Evolutionary conservation across 2,329 filamentous ascomycete species (phyloP).

Genomic region (Aspergillus awamori): DNA sequence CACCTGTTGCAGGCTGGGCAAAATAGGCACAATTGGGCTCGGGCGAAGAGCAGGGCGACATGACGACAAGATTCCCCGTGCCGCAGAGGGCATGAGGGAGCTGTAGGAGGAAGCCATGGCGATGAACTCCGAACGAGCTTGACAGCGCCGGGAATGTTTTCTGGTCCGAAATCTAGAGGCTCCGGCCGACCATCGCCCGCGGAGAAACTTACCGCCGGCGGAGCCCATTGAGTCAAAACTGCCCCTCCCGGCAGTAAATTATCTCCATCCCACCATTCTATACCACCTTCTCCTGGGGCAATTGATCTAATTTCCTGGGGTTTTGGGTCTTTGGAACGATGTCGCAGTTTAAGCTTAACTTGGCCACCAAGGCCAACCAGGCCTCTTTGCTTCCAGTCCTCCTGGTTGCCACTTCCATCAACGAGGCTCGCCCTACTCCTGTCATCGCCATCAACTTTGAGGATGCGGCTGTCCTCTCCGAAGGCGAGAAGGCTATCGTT

Average conservation of each 20-base stretch:
- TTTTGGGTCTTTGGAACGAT: slow-evolving; percentile 23
- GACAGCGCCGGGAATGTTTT: slow-evolving; percentile 6
- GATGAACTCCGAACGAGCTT: neutral
- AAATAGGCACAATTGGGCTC: slow-evolving; percentile 34
- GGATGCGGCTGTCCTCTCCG: slow-evolving; percentile 38
- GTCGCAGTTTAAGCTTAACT: slow-evolving; percentile 37
- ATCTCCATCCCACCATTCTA: slow-evolving; percentile 10
- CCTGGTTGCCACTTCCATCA: slow-evolving; percentile 45
- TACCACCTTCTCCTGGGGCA: too few relatives aligned
- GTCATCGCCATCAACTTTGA: slow-evolving; percentile 44
- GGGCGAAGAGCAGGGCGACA: slow-evolving; percentile 35
- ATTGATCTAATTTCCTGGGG: neutral
- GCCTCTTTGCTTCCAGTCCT: slow-evolving; percentile 45
- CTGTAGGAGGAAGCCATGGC: slow-evolving; percentile 42
- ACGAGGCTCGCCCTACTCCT: slow-evolving; percentile 39
- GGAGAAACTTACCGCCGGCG: slow-evolving; percentile 38
- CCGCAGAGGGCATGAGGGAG: slow-evolving; percentile 37
- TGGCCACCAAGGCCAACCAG: slow-evolving; percentile 47
- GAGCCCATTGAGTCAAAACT: slow-evolving; percentile 23
- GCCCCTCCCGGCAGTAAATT: slow-evolving; percentile 27
- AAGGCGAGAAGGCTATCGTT: slow-evolving; percentile 39
- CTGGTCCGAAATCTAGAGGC: slow-evolving; percentile 32
- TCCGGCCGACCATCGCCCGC: slow-evolving; percentile 29
- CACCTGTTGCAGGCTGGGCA: slow-evolving; percentile 38
- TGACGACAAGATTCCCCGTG: slow-evolving; percentile 38